Evolutionary conservation across 441 rosid species (phyloP).

Genomic region (Omphalea diandra): DNA sequence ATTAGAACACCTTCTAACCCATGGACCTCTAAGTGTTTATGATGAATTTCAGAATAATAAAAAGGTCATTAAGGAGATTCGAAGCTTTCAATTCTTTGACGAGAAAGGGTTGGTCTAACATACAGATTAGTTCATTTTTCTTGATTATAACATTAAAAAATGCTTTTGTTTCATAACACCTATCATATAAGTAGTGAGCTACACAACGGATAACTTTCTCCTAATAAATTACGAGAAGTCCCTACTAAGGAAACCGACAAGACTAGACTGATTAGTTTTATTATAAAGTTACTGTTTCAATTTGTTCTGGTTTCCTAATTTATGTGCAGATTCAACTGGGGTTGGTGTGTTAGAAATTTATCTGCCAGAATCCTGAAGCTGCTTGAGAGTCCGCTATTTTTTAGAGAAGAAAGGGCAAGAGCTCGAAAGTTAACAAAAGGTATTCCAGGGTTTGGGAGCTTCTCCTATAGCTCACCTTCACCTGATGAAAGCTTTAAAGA

Average conservation of each 20-base stretch:
- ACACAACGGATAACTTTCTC: too few relatives aligned
- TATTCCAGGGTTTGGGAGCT: conserved; percentile 74
- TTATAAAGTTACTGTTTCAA: too few relatives aligned
- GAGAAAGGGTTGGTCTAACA: conserved; percentile 42
- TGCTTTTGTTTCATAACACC: too few relatives aligned
- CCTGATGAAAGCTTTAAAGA: conserved; percentile 18
- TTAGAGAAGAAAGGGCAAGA: conserved; percentile 48
- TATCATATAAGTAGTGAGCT: too few relatives aligned
- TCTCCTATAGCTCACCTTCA: conserved; percentile 28
- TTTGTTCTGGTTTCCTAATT: too few relatives aligned
- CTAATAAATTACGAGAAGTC: too few relatives aligned
- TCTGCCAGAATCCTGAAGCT: conserved; percentile 43
- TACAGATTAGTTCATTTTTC: too few relatives aligned
- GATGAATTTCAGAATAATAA: conserved; percentile 60
- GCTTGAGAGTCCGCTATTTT: conserved; percentile 42
- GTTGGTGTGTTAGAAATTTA: conserved; percentile 42
- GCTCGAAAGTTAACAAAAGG: conserved; percentile 47
- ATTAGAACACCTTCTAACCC: conserved; percentile 58
- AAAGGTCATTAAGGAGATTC: conserved; percentile 35
- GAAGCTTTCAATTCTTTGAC: conserved; percentile 44
- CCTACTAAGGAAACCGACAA: too few relatives aligned
- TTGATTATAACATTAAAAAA: too few relatives aligned
- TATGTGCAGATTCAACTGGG: conserved; percentile 58
- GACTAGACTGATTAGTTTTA: too few relatives aligned
- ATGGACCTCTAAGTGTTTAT: conserved; percentile 65